Evolutionary conservation across 1,284 basidiomycete species (phyloP), one percentile per base, ranked within the genome.

Genomic region (Stereum hirsutum): DNA sequence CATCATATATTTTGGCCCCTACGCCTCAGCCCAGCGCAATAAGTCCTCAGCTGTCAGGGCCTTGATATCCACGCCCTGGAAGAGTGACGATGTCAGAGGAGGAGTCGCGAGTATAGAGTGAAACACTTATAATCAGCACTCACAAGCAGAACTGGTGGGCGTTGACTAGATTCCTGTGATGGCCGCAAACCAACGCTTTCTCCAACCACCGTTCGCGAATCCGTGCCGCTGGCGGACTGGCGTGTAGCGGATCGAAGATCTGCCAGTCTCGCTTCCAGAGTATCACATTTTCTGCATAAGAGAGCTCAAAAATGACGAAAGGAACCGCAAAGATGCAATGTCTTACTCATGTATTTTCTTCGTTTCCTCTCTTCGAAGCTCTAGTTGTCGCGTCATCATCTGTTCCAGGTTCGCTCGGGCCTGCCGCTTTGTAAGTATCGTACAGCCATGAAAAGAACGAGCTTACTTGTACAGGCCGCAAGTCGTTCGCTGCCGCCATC

Each of bases 401-500:
- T 68, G 62, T 56, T 88, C 85, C 26, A 88, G 66, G 53, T 81
- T 82, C 21, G 69, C 77, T 52, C 84, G 68, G 17, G 84, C 84
- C 80, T 85, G 47, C 21, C 32, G 37, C 42, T 39, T 24, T 7
- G 23, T 21, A 23, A 11, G n/a, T 17, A 15, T 24, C 26, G 32
- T 25, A 12, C 14, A 33, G 39, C 8, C 14, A 19, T 17, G 24
- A 30, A 12, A 12, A 14, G 14, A 21, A 34, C 5, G 7, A 33
- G 52, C 61, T 20, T 50, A 79, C 83, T 68, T 88, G 85, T 7
- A 87, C 80, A 3, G 85, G 85, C n/a, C 84, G 75, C 44, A 88
- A 61, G 52, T 89, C 84, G 51, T 88, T 87, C 25, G 81, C 83
- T 20, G 84, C 81, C 6, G 82, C 84, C 81, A 88, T 85, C 32